A percentile compares a stretch with the other conserved stretches of the same genome.
These are phyloP conservation scores for Colletotrichum lindemuthianum DNA, from an alignment of 2,329 filamentous ascomycete species.

Conservation along the genomic window DNA sequence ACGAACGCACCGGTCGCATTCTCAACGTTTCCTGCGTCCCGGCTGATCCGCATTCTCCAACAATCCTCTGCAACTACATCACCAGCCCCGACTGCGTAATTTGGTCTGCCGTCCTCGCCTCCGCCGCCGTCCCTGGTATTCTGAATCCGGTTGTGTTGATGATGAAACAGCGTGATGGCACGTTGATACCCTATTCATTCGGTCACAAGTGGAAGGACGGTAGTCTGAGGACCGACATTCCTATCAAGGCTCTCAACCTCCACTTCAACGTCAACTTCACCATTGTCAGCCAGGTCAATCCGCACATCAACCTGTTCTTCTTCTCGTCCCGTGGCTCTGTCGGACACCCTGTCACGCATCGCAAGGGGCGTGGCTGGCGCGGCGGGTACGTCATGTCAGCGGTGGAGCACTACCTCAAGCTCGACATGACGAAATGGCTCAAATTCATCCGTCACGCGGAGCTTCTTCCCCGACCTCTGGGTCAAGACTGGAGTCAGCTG, in stretches of 20 bases:
- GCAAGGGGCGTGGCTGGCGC: constrained; percentile 92
- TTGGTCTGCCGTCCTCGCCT: constrained; percentile 95
- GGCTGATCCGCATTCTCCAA: constrained; percentile 90
- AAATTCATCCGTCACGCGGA: constrained; percentile 94
- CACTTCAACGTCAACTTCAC: constrained; percentile 99
- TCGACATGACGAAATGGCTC: constrained; percentile 97
- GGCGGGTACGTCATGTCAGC: constrained; percentile 94
- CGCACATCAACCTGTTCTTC: constrained; percentile 98
- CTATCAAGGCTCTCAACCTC: constrained; percentile 90
- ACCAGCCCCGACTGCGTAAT: constrained; percentile 97
- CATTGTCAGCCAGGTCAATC: constrained; percentile 89
- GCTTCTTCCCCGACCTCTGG: constrained; percentile 86
- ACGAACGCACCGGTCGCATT: constrained; percentile 91
- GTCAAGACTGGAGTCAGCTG: constrained; percentile 96
- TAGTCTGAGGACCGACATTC: constrained; percentile 92
- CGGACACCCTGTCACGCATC: constrained; percentile 92
- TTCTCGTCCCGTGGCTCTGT: constrained; percentile 94
- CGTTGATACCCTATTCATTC: constrained; percentile 89
- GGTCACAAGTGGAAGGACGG: constrained; percentile 99
- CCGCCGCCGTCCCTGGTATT: constrained; percentile 94
- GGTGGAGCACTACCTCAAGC: constrained; percentile 92
- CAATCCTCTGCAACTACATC: constrained; percentile 94
- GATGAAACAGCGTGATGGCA: constrained; percentile 84
- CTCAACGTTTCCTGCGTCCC: constrained; percentile 97
- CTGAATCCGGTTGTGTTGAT: constrained; percentile 93